A percentile compares a stretch with the other conserved stretches of the same genome.
Conservation (phyloP, 176 grass and related monocot species). For the Ananas comosus region DNA sequence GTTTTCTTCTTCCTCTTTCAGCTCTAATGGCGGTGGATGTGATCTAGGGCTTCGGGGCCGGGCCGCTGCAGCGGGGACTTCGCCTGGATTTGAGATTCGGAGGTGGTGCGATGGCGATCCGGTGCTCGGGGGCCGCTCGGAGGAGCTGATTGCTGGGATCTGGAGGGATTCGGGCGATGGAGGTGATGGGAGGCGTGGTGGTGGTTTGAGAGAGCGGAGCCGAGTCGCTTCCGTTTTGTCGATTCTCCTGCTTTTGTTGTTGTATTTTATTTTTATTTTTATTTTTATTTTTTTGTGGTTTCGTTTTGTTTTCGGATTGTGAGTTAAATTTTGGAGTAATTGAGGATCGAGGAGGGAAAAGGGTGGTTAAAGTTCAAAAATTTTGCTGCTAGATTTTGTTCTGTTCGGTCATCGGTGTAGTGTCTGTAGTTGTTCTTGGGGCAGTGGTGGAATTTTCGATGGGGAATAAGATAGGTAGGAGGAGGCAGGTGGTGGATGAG, state of each 20-base stretch:
- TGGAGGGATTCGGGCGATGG: slow-evolving; percentile 29
- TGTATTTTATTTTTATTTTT: too few species aligned
- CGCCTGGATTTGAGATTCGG: slow-evolving; percentile 16
- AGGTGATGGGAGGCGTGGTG: slow-evolving; percentile 1
- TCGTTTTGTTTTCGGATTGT: too few species aligned
- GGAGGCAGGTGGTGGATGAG: slow-evolving; percentile 81
- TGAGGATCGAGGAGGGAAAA: not conserved
- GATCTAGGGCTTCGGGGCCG: slow-evolving; percentile 16
- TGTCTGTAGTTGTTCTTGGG: slow-evolving; percentile 5
- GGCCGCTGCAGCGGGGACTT: not conserved
- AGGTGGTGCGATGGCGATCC: not conserved
- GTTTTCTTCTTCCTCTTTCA: not conserved
- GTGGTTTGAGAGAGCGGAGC: not conserved
- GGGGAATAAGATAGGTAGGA: slow-evolving; percentile 86
- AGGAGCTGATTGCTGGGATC: slow-evolving; percentile 10
- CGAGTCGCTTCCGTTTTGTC: too few species aligned
- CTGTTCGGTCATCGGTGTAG: too few species aligned
- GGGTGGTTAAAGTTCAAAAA: not conserved
- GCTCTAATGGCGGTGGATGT: not conserved
- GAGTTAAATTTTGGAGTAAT: not conserved
- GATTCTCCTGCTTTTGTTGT: too few species aligned
- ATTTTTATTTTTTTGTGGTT: too few species aligned
- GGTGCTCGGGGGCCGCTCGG: not conserved
- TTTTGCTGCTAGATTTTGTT: too few species aligned
- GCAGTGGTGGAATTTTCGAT: slow-evolving; percentile 27